Percentiles rank a stretch among this genome's conserved stretches.
These are phyloP conservation scores for Coleophoma eucalyptorum DNA, from an alignment of 2,329 filamentous ascomycete genomes.

Conservation along the genomic window DNA sequence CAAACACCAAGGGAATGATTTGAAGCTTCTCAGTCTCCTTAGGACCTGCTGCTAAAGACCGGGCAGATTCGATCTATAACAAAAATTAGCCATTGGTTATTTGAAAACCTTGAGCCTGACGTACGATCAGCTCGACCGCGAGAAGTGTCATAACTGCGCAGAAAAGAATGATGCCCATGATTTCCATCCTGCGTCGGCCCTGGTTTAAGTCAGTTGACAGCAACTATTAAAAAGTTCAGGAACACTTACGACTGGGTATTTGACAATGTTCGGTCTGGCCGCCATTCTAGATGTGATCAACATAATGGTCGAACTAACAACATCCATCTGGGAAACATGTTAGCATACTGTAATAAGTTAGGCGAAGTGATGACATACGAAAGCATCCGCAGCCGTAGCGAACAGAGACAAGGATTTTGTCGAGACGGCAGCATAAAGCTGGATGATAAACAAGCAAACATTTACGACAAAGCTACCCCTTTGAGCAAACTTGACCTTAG, in stretches of 20 bases:
- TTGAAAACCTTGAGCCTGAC: constrained; percentile 14
- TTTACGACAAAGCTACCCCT: constrained; percentile 47
- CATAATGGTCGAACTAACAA: constrained; percentile 61
- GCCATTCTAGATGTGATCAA: constrained; percentile 56
- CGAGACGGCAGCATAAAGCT: constrained; percentile 53
- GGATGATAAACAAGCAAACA: constrained; percentile 52
- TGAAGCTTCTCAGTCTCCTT: constrained; percentile 40
- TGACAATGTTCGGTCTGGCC: constrained; percentile 55
- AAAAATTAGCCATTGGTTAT: constrained; percentile 14
- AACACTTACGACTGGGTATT: constrained; percentile 51
- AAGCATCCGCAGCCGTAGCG: constrained; percentile 62
- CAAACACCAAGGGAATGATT: constrained; percentile 50
- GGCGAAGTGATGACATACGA: constrained; percentile 34
- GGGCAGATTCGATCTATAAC: constrained; percentile 48
- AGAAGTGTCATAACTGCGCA: constrained; percentile 65
- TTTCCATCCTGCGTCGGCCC: constrained; percentile 59
- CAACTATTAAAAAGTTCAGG: constrained; percentile 1
- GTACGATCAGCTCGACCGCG: constrained; percentile 56
- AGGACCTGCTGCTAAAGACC: constrained; percentile 41
- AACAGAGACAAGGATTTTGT: constrained; percentile 60
- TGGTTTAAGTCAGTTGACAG: constrained; percentile 12
- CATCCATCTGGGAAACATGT: constrained; percentile 45
- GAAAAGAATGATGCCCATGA: constrained; percentile 62
- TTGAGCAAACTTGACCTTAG: constrained; percentile 49
- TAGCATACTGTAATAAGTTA: constrained; percentile 10